These are phyloP conservation scores for Apophysomyces ossiformis DNA, from an alignment of 371 early-diverging fungal species.

Conservation along the genomic window DNA sequence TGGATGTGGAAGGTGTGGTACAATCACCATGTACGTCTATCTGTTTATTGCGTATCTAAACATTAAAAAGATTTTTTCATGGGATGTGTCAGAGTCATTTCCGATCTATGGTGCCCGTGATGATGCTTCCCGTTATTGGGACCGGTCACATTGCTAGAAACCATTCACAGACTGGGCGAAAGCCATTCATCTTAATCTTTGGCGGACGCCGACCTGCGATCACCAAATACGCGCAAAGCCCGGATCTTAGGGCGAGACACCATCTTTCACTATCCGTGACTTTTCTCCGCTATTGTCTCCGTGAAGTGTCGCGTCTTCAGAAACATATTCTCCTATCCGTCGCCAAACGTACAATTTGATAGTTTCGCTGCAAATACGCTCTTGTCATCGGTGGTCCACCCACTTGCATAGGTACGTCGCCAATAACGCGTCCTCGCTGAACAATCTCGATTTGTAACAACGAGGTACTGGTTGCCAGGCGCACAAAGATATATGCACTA, in stretches of 20 bases:
- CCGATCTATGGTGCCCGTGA: not conserved
- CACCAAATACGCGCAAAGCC: conserved; percentile 21
- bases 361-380: conserved; percentile 18
- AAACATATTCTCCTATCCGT: conserved; percentile 14
- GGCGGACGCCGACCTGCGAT: conserved; percentile 10
- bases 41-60: no score
- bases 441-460: conserved; percentile 15
- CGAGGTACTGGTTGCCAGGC: conserved; percentile 16
- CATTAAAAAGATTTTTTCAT: not conserved
- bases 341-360: conserved; percentile 6
- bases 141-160: conserved; percentile 10
- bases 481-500: conserved; percentile 3
- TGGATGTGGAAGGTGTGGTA: not conserved
- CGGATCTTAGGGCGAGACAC: conserved; percentile 17
- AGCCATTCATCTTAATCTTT: conserved; percentile 22
- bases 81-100: not conserved
- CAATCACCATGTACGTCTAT: not conserved
- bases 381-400: not conserved
- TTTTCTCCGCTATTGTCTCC: not conserved
- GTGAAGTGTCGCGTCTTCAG: not conserved
- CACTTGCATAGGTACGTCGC: conserved; percentile 2
- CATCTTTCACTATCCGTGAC: not conserved
- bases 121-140: conserved; percentile 3
- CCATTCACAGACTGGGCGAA: conserved; percentile 17
- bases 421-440: conserved; percentile 11